Evolutionary conservation across 2,329 filamentous ascomycete species (phyloP).

Genomic region (Cercospora nicotianae): DNA sequence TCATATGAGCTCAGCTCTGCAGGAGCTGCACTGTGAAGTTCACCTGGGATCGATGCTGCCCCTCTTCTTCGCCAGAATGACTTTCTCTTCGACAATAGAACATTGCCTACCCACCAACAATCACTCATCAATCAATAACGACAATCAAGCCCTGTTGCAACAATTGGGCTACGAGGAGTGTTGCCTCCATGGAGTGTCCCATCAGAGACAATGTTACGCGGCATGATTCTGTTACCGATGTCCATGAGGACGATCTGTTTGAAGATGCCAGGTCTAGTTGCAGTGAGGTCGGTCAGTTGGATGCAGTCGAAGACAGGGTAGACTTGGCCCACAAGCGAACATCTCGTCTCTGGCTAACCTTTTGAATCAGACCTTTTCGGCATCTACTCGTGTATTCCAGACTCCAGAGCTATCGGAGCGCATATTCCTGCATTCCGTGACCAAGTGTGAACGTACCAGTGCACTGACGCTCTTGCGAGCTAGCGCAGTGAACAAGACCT

Average conservation of each 20-base stretch:
- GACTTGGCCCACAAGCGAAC: background rate
- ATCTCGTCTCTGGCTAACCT: background rate
- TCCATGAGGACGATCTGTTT: background rate
- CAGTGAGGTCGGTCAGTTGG: background rate
- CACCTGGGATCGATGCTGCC: background rate
- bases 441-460: background rate
- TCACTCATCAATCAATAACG: background rate
- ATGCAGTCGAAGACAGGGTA: background rate
- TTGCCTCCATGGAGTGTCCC: background rate
- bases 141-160: background rate
- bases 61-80: background rate
- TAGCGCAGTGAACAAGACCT: background rate
- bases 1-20: background rate
- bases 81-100: background rate
- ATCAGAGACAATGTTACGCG: background rate
- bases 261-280: background rate
- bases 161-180: background rate
- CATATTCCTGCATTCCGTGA: background rate
- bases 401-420: background rate
- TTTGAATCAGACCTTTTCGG: background rate
- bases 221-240: conserved; percentile 3
- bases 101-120: background rate
- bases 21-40: background rate
- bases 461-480: background rate
- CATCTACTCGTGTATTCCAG: background rate